Conservation (phyloP, 2,329 filamentous ascomycete genomes). For the Aureobasidium sp. region DNA sequence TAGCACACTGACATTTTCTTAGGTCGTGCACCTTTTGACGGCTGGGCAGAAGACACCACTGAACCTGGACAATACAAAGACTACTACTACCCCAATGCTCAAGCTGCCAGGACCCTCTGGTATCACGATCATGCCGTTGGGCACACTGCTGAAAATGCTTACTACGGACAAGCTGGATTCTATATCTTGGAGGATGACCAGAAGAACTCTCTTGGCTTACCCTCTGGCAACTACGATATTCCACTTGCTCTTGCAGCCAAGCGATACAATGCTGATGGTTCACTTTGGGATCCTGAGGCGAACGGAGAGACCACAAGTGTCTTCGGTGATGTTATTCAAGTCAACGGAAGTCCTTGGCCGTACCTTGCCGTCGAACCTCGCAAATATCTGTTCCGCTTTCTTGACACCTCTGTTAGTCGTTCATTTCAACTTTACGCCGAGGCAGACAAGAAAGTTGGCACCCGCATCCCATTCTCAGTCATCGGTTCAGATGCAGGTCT, state of each 20-base stretch:
- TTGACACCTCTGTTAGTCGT: slow-evolving; percentile 45
- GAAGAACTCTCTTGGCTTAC: slow-evolving; percentile 45
- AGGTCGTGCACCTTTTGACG: slow-evolving; percentile 41
- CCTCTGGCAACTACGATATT: slow-evolving; percentile 48
- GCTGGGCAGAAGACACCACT: slow-evolving; percentile 50
- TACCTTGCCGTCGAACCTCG: slow-evolving; percentile 52
- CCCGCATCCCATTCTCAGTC: slow-evolving; percentile 44
- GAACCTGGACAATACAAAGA: slow-evolving; percentile 51
- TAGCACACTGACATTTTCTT: neutral
- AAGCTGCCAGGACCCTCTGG: slow-evolving; percentile 35
- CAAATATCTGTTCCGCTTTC: slow-evolving; percentile 53
- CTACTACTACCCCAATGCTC: slow-evolving; percentile 55
- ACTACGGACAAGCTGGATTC: slow-evolving; percentile 50
- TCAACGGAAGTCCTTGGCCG: slow-evolving; percentile 52
- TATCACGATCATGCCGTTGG: slow-evolving; percentile 37
- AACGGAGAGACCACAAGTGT: slow-evolving; percentile 27
- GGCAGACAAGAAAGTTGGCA: slow-evolving; percentile 26
- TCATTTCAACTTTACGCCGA: slow-evolving; percentile 45
- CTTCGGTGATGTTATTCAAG: slow-evolving; percentile 33
- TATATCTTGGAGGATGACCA: slow-evolving; percentile 49
- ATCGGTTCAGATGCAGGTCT: slow-evolving; percentile 51
- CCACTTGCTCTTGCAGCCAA: slow-evolving; percentile 46
- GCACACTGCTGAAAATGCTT: slow-evolving; percentile 30
- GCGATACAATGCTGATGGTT: slow-evolving; percentile 46
- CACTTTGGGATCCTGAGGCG: slow-evolving; percentile 41